Evolutionary conservation across 495 filamentous ascomycete species (phyloP), one percentile per base, ranked within the genome.

Genomic region (Tricharina praecox): DNA sequence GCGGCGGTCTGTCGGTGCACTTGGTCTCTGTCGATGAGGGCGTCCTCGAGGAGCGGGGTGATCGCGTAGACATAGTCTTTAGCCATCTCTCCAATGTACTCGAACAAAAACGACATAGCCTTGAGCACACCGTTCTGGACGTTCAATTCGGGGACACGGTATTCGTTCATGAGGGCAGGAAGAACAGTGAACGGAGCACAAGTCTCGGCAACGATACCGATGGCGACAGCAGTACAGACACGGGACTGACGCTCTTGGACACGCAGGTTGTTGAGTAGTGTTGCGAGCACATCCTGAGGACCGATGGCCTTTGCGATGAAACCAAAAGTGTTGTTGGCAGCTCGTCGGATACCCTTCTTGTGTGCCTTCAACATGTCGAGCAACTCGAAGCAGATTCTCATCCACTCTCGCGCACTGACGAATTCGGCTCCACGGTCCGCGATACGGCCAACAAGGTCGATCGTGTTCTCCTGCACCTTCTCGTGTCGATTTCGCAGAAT

Each of bases 251-350:
- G 85, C 61, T 99, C 92, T 62, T 95, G 88, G 9, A 96, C 90
- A 45, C 92, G 77, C 8, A 99, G 70, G 62, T 99, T 96, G 73
- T 93, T 93, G 44, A 99, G 79, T 5, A 99, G 70, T 1, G 90
- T 95, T 11, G 90, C 85, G 15, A 99, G 70, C 15, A 99, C 92
- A 67, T 99, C 92, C 60, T 94, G 87, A 15, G 92, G 92, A 54
- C 92, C 92, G 60, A 99, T 96, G 42, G 92, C 92, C 67, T 96
- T 99, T 58, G 92, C 92, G 57, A 99, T 99, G 75, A 94, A 99
- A 61, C 92, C 92, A 56, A 99, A 99, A 1, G 92, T 99, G 70
- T 99, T 99, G 74, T 99, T 99, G 49, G 92, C 92, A 10, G 92
- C 92, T 64, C 92, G 79, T 49, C 92, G 83, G 57, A 99, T 99